phyloP scores from a whole-genome alignment of 805 yeast genomes.

The Candida coquimbonensis region DNA sequence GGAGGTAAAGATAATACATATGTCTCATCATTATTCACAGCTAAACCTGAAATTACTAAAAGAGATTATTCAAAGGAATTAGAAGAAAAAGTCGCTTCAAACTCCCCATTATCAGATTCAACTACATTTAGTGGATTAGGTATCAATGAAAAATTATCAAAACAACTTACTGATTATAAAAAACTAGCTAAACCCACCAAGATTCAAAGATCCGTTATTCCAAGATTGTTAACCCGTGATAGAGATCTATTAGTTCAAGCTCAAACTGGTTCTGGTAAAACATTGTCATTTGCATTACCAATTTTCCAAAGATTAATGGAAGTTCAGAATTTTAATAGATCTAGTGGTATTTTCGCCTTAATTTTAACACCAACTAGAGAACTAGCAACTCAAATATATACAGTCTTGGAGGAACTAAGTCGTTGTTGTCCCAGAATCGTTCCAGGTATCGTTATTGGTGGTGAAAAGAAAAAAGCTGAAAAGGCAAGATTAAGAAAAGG shows the following conservation, averaged over 20 bases:
- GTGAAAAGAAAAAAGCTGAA: constrained; percentile 95
- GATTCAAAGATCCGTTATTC: constrained; percentile 78
- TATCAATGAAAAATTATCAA: constrained; percentile 43
- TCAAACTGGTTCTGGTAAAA: constrained; percentile 98
- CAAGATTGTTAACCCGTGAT: constrained; percentile 39
- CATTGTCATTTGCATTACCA: constrained; percentile 82
- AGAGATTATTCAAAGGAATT: constrained; percentile 31
- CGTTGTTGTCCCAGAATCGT: constrained; percentile 82
- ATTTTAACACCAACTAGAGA: constrained; percentile 94
- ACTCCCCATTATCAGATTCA: constrained; percentile 70
- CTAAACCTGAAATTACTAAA: constrained; percentile 46
- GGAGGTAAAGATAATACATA: constrained; percentile 54
- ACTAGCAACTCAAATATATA: constrained; percentile 81
- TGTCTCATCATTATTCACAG: constrained; percentile 81
- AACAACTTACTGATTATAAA: constrained; percentile 51
- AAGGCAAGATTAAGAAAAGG: constrained; percentile 95
- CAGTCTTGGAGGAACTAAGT: constrained; percentile 66
- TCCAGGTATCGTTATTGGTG: constrained; percentile 96
- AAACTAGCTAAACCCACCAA: constrained; percentile 66
- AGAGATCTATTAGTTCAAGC: constrained; percentile 86
- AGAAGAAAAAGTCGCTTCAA: constrained; percentile 50
- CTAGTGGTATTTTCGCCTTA: constrained; percentile 81
- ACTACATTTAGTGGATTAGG: constrained; percentile 71
- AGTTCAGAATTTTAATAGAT: constrained; percentile 43
- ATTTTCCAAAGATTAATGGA: constrained; percentile 66